These are phyloP conservation scores for Ochromonas danica DNA, from an alignment of 108 stramenopile species.

Conservation along the genomic window DNA sequence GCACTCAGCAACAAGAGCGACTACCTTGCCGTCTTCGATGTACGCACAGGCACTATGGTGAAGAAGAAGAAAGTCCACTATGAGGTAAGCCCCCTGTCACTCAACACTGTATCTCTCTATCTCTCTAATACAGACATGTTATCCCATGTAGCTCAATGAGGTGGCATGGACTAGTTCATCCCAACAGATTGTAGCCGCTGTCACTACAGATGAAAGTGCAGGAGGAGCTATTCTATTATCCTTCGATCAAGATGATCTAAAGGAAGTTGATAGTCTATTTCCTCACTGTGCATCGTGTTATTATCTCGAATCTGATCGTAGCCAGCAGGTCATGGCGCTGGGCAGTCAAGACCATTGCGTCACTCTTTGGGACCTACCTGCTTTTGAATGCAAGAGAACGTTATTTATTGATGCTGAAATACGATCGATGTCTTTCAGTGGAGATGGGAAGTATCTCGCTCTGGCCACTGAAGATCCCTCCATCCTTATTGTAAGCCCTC, in stretches of 20 bases:
- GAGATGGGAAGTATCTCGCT: neutral
- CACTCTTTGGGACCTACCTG: neutral
- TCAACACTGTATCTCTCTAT: neutral
- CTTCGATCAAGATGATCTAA: neutral
- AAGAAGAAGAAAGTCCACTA: neutral
- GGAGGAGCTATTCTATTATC: neutral
- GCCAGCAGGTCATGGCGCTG: neutral
- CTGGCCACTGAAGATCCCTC: neutral
- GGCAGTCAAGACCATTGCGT: neutral
- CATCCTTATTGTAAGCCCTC: too few species aligned
- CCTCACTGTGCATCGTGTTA: neutral
- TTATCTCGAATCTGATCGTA: neutral
- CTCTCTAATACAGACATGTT: neutral
- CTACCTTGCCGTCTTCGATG: neutral
- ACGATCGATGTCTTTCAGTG: neutral
- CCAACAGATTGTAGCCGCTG: neutral
- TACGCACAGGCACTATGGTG: neutral
- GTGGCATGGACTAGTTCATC: neutral
- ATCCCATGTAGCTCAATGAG: neutral
- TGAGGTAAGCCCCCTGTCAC: neutral
- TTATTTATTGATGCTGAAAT: neutral
- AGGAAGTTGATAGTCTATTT: neutral
- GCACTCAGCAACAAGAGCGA: neutral
- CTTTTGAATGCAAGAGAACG: neutral
- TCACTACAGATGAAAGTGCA: neutral